These are phyloP conservation scores for Boletus subparvulus DNA, from an alignment of 768 basidiomycete genomes.

Conservation along the genomic window DNA sequence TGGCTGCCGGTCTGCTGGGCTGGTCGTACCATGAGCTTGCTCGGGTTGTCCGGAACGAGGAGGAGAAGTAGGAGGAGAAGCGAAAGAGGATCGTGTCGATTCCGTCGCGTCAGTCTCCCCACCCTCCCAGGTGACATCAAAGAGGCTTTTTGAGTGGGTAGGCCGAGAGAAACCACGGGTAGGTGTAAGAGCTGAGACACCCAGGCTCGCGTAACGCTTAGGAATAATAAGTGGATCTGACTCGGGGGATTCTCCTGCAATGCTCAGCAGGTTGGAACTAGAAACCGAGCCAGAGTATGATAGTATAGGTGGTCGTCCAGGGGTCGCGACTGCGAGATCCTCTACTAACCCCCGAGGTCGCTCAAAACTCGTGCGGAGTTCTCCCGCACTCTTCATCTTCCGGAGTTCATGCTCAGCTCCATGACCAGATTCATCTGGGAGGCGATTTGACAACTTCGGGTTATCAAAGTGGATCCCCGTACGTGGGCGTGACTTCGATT, in stretches of 20 bases:
- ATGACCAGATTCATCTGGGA: conserved; percentile 42
- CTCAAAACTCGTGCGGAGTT: conserved; percentile 50
- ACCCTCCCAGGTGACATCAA: conserved; percentile 50
- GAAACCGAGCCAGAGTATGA: conserved; percentile 64
- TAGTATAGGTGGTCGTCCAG: conserved; percentile 42
- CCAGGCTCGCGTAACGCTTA: conserved; percentile 70
- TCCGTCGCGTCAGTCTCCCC: conserved; percentile 9
- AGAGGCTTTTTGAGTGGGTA: conserved; percentile 42
- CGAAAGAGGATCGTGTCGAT: conserved; percentile 24
- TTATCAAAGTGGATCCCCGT: conserved; percentile 29
- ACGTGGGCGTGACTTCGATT: conserved; percentile 43
- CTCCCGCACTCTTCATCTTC: conserved; percentile 87
- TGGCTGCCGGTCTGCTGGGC: conserved; percentile 27
- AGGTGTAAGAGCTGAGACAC: conserved; percentile 42
- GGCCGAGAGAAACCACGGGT: conserved; percentile 37
- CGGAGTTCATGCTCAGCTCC: conserved; percentile 61
- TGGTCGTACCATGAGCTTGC: conserved; percentile 14
- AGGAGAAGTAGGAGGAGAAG: conserved; percentile 29
- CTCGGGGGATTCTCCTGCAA: conserved; percentile 31
- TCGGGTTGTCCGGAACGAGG: conserved; percentile 20
- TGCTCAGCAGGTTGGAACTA: conserved; percentile 61
- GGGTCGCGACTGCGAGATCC: conserved; percentile 33
- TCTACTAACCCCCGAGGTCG: conserved; percentile 24
- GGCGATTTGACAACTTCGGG: conserved; percentile 15
- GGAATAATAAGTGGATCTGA: conserved; percentile 38